Conservation (phyloP, 2,329 filamentous ascomycete genomes). For the Tolypocladium ophioglossoides region DNA sequence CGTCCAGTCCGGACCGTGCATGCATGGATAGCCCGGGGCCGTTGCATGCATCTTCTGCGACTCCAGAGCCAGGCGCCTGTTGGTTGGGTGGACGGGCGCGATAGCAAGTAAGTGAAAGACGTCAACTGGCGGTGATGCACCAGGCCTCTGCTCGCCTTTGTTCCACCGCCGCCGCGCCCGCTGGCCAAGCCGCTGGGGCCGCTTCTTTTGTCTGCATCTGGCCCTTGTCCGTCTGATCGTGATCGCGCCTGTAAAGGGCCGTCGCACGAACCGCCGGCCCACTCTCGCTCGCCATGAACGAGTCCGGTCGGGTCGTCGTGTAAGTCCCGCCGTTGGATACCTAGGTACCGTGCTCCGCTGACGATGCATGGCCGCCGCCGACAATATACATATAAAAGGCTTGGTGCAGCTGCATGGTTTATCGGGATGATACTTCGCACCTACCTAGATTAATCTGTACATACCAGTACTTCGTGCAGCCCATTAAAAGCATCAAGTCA, state of each 20-base stretch:
- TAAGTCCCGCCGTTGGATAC: not conserved
- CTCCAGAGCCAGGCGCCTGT: not conserved
- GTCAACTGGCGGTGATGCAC: not conserved
- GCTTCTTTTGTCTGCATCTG: not conserved
- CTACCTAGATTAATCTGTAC: no score
- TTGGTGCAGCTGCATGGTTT: not conserved
- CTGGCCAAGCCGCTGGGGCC: not conserved
- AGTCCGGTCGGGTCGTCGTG: not conserved
- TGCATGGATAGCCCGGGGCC: slow-evolving; percentile 2
- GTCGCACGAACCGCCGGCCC: not conserved
- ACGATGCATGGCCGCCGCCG: no score
- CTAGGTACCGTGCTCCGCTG: no score
- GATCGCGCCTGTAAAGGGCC: not conserved
- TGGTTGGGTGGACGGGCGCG: no score
- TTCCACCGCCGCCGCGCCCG: not conserved
- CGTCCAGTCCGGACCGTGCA: slow-evolving; percentile 4
- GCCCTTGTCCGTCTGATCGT: not conserved
- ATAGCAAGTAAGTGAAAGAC: not conserved
- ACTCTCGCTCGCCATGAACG: not conserved
- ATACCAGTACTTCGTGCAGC: no score
- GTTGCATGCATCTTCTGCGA: not conserved
- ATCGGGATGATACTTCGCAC: not conserved
- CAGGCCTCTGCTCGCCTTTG: not conserved
- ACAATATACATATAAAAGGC: not conserved
- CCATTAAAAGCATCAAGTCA: not conserved